Evolutionary conservation across 352 stramenopile species (phyloP), one percentile per base, ranked within the genome.

Genomic region (Globisporangium carolinianum): DNA sequence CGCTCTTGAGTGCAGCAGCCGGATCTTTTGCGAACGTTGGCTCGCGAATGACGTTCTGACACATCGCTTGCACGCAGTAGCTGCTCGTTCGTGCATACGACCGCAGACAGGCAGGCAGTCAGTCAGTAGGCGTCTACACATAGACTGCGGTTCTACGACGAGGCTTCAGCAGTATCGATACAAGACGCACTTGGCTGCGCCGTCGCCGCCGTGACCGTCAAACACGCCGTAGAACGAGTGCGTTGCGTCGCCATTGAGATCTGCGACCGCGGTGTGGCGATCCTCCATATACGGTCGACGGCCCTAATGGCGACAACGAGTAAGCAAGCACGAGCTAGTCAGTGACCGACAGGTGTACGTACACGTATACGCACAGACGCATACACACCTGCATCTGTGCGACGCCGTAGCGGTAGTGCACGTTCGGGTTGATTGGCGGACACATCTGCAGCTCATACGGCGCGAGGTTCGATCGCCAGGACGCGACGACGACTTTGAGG

Each of bases 221-320:
- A 98, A 98, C 53, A 98, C 79, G 43, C 84, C 91, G 61, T 97
- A 98, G 50, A 98, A 95, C 51, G 85, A 94, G 60, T 87, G 72
- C 51, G 79, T 81, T 5, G 77, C 54, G 67, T 96, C 83, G 35
- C 82, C 86, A 37, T 93, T 91, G 35, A 96, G 66, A 18, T 89
- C 77, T 1, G 74, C 73, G 47, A 91, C 69, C 8, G 81, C 87
- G 15, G 73, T 83, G 75, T 96, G 83, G 32, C 86, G 71, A 63
- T 97, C 90, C 57, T 97, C 90, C 87, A 97, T 97, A 70, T 97
- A 97, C 60, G 84, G 83, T 4, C 89, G 68, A 46, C 83, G 71
- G 32, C 86, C 81, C 71, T 91, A 17, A 4, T 41, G 4, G 5
- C 17, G 53, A 12, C 24, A 59, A 32, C 51, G 10, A 39, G 6